Conservation (phyloP, 169 alveolate species). For the Plasmodium billcollinsi region DNA sequence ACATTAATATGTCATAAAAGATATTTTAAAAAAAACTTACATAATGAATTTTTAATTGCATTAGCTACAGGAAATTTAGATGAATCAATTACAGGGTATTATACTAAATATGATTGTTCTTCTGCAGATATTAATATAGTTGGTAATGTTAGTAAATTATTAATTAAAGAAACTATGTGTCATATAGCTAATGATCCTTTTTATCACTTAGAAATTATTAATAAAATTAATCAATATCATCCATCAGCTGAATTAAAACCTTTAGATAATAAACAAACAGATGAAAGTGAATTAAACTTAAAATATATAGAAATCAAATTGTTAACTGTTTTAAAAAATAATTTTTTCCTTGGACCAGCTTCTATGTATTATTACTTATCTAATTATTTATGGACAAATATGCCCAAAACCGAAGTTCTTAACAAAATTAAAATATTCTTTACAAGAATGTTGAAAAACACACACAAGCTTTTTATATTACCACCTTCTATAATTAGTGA, state of each 20-base stretch:
- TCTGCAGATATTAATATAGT: constrained; percentile 93
- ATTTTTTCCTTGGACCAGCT: constrained; percentile 47
- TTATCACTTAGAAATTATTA: constrained; percentile 23
- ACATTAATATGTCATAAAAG: constrained; percentile 81
- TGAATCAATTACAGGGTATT: constrained; percentile 88
- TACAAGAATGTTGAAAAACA: constrained; percentile 25
- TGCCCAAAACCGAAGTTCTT: constrained; percentile 14
- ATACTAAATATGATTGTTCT: constrained; percentile 94
- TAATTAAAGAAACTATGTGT: constrained; percentile 73
- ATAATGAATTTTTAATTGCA: constrained; percentile 37
- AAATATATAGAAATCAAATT: constrained; percentile 60
- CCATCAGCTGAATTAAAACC: constrained; percentile 77
- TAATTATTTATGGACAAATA: constrained; percentile 45
- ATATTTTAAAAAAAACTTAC: constrained; percentile 22
- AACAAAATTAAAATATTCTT: constrained; percentile 47
- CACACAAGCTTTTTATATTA: constrained; percentile 54
- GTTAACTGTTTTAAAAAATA: constrained; percentile 53
- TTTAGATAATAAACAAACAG: constrained; percentile 56
- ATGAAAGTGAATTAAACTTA: constrained; percentile 53
- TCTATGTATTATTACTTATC: constrained; percentile 65
- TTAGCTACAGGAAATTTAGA: constrained; percentile 86
- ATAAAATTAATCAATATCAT: constrained; percentile 29
- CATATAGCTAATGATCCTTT: constrained; percentile 52
- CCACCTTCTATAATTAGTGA: constrained; percentile 63
- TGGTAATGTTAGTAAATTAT: constrained; percentile 89